These are phyloP conservation scores for Arachis monticola DNA, from an alignment of 331 rosid genomes.

Conservation along the genomic window DNA sequence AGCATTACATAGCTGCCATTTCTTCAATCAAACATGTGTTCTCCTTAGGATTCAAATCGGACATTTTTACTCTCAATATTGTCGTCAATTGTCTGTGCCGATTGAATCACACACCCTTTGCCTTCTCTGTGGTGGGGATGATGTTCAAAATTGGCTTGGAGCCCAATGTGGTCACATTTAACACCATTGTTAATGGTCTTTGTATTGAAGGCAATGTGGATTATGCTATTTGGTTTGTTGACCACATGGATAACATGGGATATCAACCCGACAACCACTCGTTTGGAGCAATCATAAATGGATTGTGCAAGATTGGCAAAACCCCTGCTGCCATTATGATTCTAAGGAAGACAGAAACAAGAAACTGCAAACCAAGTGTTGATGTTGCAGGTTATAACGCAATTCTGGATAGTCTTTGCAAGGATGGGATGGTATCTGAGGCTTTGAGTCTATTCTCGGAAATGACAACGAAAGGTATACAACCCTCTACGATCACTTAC, in stretches of 20 bases:
- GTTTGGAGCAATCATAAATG: neutral
- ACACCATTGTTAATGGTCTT: neutral
- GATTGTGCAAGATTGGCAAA: conserved; percentile 19
- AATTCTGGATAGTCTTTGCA: neutral
- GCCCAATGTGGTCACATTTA: neutral
- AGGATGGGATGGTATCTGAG: neutral
- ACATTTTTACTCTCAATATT: neutral
- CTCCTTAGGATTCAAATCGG: neutral
- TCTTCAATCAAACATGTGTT: neutral
- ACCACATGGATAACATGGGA: neutral
- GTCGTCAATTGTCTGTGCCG: neutral
- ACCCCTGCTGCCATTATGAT: neutral
- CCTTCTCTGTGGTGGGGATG: neutral
- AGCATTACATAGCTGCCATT: neutral
- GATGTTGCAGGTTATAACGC: neutral
- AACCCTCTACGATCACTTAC: neutral
- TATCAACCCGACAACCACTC: too few species aligned
- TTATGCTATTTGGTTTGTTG: neutral
- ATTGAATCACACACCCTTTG: neutral
- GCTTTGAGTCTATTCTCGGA: neutral
- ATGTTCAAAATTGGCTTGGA: neutral
- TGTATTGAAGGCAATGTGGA: neutral
- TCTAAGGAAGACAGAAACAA: conserved; percentile 1
- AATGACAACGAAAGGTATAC: neutral
- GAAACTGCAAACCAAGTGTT: neutral